Base-by-base conservation (phyloP, 1,284 basidiomycete species). In the Stereum hirsutum region DNA sequence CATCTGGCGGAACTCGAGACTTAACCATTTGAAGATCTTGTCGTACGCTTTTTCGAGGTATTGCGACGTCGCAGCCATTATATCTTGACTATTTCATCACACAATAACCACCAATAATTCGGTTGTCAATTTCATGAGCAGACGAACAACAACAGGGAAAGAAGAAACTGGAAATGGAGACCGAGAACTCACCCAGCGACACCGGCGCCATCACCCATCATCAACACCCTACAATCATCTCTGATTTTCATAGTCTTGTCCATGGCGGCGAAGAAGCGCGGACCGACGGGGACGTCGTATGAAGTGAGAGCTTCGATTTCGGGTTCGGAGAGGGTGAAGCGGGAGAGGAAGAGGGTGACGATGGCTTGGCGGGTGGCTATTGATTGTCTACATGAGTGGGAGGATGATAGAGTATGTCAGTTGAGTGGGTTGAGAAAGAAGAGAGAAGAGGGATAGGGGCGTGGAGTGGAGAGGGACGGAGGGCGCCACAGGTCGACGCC, bases 31-130 rank as follows among this genome's bases (percentile, higher is more conserved):
- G 46, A 86, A 75, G 17, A 96, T 75, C 65, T 96, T 97, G 46
- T 89, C 80, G 60, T 91, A 94, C 1, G 83, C 93, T 47, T 85
- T 80, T 55, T 98, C 92, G 38, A 98, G 78, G 49, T 90, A 77
- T 8, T 79, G 69, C 0, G 85, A 81, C 0, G 89, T 95, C 8
- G 78, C 68, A 0, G 82, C 66, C 79, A 98, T 90, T 46, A 98
- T 92, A 56, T 97, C 93, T 41, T 88, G 63, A 2, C 90, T 93
- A 35, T 26, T 8, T 23, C 1, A 35, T 8, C 17, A 20, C 5
- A 15, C 28, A 15, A 31, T 4, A 6, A 12, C 28, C 28, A 11
- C 12, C 1, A 15, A 31, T 3, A 4, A 1, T 31, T 12, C 12
- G n/a, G n/a, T n/a, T n/a, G 8, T 30, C 28, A 30, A 30, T 30